Evolutionary conservation across 139 green algal species (phyloP), one percentile per base, ranked within the genome.

Genomic region (Chlamydomonas incerta): DNA sequence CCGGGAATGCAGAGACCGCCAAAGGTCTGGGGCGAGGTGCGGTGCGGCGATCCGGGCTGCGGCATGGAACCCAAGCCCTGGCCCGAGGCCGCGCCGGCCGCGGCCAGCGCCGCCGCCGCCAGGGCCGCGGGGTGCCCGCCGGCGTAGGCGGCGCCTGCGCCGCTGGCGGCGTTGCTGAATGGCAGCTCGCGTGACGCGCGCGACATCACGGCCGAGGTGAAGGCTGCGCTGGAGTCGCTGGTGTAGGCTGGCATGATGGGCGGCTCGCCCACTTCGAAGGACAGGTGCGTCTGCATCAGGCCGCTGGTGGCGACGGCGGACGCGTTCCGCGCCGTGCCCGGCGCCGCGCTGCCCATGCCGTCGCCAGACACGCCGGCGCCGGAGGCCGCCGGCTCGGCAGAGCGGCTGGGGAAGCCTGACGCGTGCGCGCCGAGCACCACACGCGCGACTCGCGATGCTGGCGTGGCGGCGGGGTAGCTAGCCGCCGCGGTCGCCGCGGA

Each of bases 241-340:
- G 80, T 85, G 80, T 77, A 77, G 21, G 80, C 80, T 28, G 80
- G 80, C 80, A 41, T 37, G 67, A 85, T 85, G 80, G 67, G n/a
- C 1, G 66, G 50, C 10, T 85, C 80, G 37, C 31, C 24, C 15
- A 83, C 31, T 10, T 85, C 80, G 10, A 85, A 85, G 20, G 80
- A 85, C 50, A 85, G 41, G 66, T 85, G 66, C 52, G 80, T 77
- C 20, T 18, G 74, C 26, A 83, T 13, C 31, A 37, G 23, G 52
- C 41, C 23, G 71, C 50, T 47, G 11, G 55, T 47, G 11, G 55
- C 55, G 3, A 60, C 18, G 18, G 20, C 18, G 55, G 55, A 26
- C 9, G 17, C 2, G 55, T 60, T 21, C 9, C 20, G 55, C 23
- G 20, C 10, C 17, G 60, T 23, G 24, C 60, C 60, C 20, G 24